Evolutionary conservation across 2,329 filamentous ascomycete species (phyloP), one percentile per base, ranked within the genome.

Genomic region (Penicillium psychrosexuale): DNA sequence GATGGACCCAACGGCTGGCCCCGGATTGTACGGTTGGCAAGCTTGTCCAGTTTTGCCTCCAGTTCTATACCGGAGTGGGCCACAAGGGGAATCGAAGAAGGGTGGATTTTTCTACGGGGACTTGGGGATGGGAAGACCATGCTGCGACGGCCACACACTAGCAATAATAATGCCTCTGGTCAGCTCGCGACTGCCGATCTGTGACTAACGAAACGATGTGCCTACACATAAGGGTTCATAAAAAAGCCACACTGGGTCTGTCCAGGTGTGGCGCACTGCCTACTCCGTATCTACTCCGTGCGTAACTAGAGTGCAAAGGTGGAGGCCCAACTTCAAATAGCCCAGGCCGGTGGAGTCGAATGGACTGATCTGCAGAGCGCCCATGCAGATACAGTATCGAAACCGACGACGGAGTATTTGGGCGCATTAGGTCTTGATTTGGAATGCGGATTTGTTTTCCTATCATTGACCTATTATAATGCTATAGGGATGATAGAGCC

Each of bases 321-420:
- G 51, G 45, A 45, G 46, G 22, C 28, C 27, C 19, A 43, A 47
- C 19, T 38, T 34, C 46, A 15, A 9, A 34, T 5, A 40, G 3
- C 22, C 22, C 3, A 54, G 27, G n/a, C 33, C 15, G 22, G 38
- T 39, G 31, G 46, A 31, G 28, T 36, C 31, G 3, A 39, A 38
- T 17, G 33, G 19, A 44, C 19, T 17, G 52, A 55, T 55, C 52
- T 51, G 40, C 47, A 55, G 38, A 24, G 40, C 28, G 24, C 15
- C 6, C 30, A 39, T 17, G 15, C 27, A 34, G 39, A 45, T 51
- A 55, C 47, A 40, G 52, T 51, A 55, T 51, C 28, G 31, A 55
- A 54, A 54, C 46, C 17, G 38, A 47, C 27, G 2, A 17, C n/a
- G 3, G 15, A 43, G 42, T 44, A 44, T 31, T 22, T 24, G 15